Conservation (phyloP, 23 red algal genomes). For the Gracilaria gracilis region DNA sequence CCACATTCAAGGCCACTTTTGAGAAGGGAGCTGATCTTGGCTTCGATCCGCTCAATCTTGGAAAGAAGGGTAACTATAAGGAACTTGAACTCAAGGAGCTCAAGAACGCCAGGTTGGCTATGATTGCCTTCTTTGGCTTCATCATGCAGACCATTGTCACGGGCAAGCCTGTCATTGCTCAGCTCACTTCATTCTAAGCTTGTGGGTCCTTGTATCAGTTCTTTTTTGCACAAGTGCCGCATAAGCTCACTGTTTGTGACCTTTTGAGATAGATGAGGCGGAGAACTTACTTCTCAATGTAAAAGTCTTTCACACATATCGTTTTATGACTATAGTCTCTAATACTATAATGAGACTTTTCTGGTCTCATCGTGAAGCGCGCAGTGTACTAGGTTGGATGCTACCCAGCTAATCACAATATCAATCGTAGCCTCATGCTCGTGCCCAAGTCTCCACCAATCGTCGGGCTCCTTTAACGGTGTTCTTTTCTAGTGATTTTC, state of each 20-base stretch:
- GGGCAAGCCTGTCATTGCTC: conserved; percentile 68
- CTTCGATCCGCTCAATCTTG: conserved; percentile 89
- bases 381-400: neutral
- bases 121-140: conserved; percentile 80
- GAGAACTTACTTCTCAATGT: conserved; percentile 23
- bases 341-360: neutral
- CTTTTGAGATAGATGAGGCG: neutral
- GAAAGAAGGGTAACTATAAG: conserved; percentile 33
- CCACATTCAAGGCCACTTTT: conserved; percentile 88
- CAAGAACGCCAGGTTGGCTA: conserved; percentile 86
- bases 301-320: conserved; percentile 37
- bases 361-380: neutral
- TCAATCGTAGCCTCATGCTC: neutral
- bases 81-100: conserved; percentile 77
- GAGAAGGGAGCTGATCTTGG: conserved; percentile 73
- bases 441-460: conserved; percentile 4
- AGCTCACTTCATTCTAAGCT: conserved; percentile 63
- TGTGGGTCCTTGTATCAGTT: neutral
- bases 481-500: conserved; percentile 34
- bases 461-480: neutral
- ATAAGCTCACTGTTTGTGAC: conserved; percentile 20
- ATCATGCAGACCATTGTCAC: conserved; percentile 76
- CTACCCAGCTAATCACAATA: neutral
- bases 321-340: neutral
- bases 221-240: neutral